Conservation (phyloP, 1,139 yeast species). For the Magnusiomyces starmeri region DNA sequence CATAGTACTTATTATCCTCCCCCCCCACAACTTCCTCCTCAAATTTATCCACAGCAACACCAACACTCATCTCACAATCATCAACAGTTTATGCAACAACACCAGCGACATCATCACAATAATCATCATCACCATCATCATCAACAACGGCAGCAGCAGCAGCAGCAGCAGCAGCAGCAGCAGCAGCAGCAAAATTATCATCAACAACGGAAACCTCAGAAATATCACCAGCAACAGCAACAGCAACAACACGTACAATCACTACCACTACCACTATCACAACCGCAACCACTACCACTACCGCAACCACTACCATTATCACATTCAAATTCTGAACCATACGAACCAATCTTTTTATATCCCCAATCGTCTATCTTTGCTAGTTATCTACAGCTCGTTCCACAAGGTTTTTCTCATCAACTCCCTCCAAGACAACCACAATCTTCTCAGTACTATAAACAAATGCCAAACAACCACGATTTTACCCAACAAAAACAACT, state of each 20-base stretch:
- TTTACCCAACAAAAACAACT: background rate
- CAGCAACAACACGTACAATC: background rate
- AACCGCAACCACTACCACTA: background rate
- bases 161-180: background rate
- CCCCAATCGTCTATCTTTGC: conserved; percentile 16
- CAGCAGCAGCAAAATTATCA: background rate
- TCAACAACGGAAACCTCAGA: background rate
- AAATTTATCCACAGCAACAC: background rate
- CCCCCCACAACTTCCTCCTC: background rate
- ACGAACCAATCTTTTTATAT: conserved; percentile 10
- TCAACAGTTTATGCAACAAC: background rate
- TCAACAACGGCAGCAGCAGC: background rate
- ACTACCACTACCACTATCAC: background rate
- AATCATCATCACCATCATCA: background rate
- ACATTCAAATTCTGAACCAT: background rate
- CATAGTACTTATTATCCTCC: background rate
- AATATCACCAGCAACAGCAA: background rate
- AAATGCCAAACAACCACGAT: background rate
- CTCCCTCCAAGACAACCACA: too few relatives aligned
- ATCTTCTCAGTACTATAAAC: too few relatives aligned
- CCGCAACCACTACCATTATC: background rate
- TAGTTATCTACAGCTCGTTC: conserved; percentile 14
- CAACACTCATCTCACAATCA: background rate
- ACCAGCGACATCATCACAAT: background rate
- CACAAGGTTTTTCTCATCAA: background rate